Evolutionary conservation across 176 grass and related monocot genomes (phyloP), one percentile per base, ranked within the genome.

Genomic region (Saccharum officinarum): DNA sequence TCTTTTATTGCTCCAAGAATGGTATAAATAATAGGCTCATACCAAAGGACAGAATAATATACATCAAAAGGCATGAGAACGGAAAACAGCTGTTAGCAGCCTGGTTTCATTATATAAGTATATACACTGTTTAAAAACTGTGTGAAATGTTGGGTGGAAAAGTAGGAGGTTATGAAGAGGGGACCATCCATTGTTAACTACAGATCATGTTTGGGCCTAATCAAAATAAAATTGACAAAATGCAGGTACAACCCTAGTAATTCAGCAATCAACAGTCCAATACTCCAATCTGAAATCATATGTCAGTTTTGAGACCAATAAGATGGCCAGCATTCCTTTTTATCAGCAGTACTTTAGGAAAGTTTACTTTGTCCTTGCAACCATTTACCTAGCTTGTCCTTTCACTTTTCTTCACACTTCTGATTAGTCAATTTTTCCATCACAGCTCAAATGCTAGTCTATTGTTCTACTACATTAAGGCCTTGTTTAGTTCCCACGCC

Each of bases 71-170:
- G 77, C 38, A 71, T 68, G 68, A 62, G 22, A 83, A 78, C 60
- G 46, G 69, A 31, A 50, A 80, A 80, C 20, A 78, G 76, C 69
- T 75, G 74, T 84, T 50, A 83, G 39, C 76, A 87, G 69, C 69
- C 85, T 84, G 69, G 76, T 68, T 69, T 75, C 30, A 10, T 73
- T 75, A 75, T 37, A 45, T 31, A 60, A 20, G 11, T 70, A 26
- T 70, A 26, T 14, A 64, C 1, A 61, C 28, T 83, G 8, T 77
- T 70, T 57, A 15, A 22, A 78, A 82, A 80, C 52, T 71, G 6
- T 22, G 5, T 18, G 9, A 52, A 80, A 69, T 37, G 52, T 15
- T 37, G 79, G 76, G 74, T 49, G 62, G 50, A 69, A 90, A 84
- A 45, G 61, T 28, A 80, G 83, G 34, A 67, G 25, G 66, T 50